These are phyloP conservation scores for Pleurotus platypus DNA, from an alignment of 768 basidiomycete genomes.

Conservation along the genomic window DNA sequence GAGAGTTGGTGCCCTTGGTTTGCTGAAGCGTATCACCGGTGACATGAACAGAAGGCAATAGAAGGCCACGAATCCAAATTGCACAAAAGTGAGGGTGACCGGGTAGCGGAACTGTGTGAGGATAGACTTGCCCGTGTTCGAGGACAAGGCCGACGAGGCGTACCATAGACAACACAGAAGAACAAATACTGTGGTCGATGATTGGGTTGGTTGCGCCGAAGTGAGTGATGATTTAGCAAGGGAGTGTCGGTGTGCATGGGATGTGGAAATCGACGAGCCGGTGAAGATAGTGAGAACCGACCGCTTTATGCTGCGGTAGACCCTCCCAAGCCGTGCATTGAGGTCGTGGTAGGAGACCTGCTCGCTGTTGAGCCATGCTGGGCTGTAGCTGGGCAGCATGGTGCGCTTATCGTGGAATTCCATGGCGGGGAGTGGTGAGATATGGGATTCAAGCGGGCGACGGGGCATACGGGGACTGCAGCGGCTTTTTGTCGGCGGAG, in stretches of 20 bases:
- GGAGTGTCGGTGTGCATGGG: neutral
- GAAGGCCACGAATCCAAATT: conserved; percentile 90
- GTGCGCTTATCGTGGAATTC: conserved; percentile 5
- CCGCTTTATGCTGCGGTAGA: conserved; percentile 4
- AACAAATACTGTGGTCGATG: conserved; percentile 53
- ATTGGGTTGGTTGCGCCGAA: conserved; percentile 18
- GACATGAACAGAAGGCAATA: conserved; percentile 87
- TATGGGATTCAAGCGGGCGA: neutral
- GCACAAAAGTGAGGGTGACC: conserved; percentile 94
- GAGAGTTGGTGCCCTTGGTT: conserved; percentile 65
- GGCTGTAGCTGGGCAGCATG: neutral
- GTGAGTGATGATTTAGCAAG: conserved; percentile 25
- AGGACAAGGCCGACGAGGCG: conserved; percentile 86
- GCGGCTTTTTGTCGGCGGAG: no score
- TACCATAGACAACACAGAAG: conserved; percentile 92
- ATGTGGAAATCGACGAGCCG: neutral
- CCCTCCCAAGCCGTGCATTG: conserved; percentile 1
- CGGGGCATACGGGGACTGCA: neutral
- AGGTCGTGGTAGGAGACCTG: conserved; percentile 5
- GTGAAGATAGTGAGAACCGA: neutral
- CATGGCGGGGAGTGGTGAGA: neutral
- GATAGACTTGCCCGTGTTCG: conserved; percentile 95
- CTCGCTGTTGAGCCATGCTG: conserved; percentile 1
- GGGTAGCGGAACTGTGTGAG: conserved; percentile 91
- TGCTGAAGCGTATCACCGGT: conserved; percentile 63